Evolutionary conservation across 345 rosid species (phyloP), one percentile per base, ranked within the genome.

Genomic region (Camelina laxa): DNA sequence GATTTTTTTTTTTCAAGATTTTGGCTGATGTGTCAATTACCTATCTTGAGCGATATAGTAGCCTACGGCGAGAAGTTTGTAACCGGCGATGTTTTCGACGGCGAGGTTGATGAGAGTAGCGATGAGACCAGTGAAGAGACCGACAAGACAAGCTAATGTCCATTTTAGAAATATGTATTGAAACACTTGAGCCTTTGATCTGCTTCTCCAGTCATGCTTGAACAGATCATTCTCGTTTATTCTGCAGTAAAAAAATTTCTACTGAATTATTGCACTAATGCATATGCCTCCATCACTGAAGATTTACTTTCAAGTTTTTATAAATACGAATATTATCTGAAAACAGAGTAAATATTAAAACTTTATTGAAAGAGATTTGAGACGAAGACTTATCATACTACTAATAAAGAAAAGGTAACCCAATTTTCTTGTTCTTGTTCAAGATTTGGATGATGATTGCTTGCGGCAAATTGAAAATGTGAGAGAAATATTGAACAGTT

Each of bases 141-240:
- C 98, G 60, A 93, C 94, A 69, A 93, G 91, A 70, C 76, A 89
- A 31, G 98, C 97, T 54, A 89, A 74, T 27, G 85, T 60, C 97
- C 98, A 93, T 82, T 93, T 93, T 80, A 80, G 77, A 71, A 89
- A 87, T 51, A 91, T 66, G 76, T 93, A 93, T 77, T 87, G 98
- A 72, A 93, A 49, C 45, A 93, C 91, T 78, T 93, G 96, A 50
- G 72, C 74, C 82, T 80, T 87, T 73, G 97, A 89, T 88, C 98
- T 87, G 74, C 91, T 87, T 81, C 98, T 88, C 98, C 98, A 91
- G 65, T 93, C 98, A 64, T 93, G 97, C 78, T 91, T 93, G 87
- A 93, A 93, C 57, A 93, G 61, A 83, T 89, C 98, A 73, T 91
- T 93, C 75, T 93, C 98, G 80, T 91, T 91, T 72, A 91, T 91